These are phyloP conservation scores for Teratosphaeria viscida DNA, from an alignment of 2,329 filamentous ascomycete species.

Conservation along the genomic window DNA sequence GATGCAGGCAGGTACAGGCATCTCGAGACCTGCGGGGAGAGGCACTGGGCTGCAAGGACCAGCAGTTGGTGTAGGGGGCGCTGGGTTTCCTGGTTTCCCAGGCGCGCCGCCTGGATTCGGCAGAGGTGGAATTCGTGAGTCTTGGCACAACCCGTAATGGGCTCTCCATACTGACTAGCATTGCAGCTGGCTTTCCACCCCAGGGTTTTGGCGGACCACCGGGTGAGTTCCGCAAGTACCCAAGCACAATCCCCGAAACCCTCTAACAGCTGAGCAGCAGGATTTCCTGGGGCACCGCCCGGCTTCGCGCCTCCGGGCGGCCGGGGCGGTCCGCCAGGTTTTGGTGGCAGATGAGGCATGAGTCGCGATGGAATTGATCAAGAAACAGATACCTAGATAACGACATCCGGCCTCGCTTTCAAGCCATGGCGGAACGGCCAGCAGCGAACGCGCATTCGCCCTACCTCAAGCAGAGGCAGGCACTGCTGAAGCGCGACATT, in stretches of 20 bases:
- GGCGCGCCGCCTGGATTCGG: constrained; percentile 42
- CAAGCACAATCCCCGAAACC: constrained; percentile 1
- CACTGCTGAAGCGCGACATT: neutral
- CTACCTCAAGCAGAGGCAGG: neutral
- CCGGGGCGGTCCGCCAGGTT: constrained; percentile 22
- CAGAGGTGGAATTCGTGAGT: constrained; percentile 4
- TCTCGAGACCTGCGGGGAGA: constrained; percentile 81
- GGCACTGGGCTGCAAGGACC: constrained; percentile 79
- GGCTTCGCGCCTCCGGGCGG: constrained; percentile 61
- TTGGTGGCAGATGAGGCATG: constrained; percentile 17
- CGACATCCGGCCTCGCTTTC: neutral
- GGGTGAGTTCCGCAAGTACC: neutral
- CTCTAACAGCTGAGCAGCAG: constrained; percentile 43
- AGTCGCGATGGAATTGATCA: neutral
- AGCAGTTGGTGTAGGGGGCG: constrained; percentile 75
- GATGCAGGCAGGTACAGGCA: constrained; percentile 73
- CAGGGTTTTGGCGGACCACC: constrained; percentile 2
- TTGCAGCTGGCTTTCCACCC: constrained; percentile 12
- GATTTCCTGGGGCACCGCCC: constrained; percentile 20
- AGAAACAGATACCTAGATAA: neutral
- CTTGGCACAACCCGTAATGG: neutral
- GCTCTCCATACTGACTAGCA: neutral
- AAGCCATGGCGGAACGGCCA: neutral
- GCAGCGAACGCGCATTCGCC: neutral
- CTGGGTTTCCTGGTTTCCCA: constrained; percentile 61